A percentile compares a stretch with the other conserved stretches of the same genome.
Evolutionary conservation across 1,284 basidiomycete genomes (phyloP).

Genomic region (Heterobasidion irregulare): DNA sequence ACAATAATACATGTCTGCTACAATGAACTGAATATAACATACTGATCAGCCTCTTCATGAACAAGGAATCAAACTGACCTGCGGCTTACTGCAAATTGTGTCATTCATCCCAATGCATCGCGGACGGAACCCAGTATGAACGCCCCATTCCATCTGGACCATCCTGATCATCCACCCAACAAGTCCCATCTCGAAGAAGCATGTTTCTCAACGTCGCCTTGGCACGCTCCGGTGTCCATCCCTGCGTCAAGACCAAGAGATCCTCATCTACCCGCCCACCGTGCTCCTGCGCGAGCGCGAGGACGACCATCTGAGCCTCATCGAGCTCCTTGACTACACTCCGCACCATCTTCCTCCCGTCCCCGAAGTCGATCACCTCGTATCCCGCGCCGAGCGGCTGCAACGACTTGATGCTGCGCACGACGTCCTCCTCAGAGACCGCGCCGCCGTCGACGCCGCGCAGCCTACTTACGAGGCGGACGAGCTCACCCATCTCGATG

Average conservation of each 20-base stretch:
- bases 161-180: slow-evolving; percentile 91
- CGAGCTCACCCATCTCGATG: slow-evolving; percentile 82
- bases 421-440: slow-evolving; percentile 80
- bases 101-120: slow-evolving; percentile 71
- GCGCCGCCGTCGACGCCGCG: slow-evolving; percentile 42
- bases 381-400: slow-evolving; percentile 88
- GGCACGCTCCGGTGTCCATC: slow-evolving; percentile 76
- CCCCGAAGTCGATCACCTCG: slow-evolving; percentile 66
- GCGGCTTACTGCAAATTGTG: too few relatives aligned
- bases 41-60: too few relatives aligned
- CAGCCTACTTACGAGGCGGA: slow-evolving; percentile 70
- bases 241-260: slow-evolving; percentile 46
- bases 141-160: slow-evolving; percentile 36
- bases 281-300: slow-evolving; percentile 63
- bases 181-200: slow-evolving; percentile 83
- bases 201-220: slow-evolving; percentile 81
- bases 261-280: slow-evolving; percentile 61
- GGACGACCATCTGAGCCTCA: slow-evolving; percentile 71
- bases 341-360: slow-evolving; percentile 59
- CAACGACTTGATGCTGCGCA: slow-evolving; percentile 81
- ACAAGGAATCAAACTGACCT: too few relatives aligned
- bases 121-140: slow-evolving; percentile 80
- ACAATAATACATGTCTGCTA: too few relatives aligned
- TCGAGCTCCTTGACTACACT: slow-evolving; percentile 76
- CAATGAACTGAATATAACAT: too few relatives aligned